These are phyloP conservation scores for Globisporangium irregulare DNA, from an alignment of 352 stramenopile species.

Conservation along the genomic window DNA sequence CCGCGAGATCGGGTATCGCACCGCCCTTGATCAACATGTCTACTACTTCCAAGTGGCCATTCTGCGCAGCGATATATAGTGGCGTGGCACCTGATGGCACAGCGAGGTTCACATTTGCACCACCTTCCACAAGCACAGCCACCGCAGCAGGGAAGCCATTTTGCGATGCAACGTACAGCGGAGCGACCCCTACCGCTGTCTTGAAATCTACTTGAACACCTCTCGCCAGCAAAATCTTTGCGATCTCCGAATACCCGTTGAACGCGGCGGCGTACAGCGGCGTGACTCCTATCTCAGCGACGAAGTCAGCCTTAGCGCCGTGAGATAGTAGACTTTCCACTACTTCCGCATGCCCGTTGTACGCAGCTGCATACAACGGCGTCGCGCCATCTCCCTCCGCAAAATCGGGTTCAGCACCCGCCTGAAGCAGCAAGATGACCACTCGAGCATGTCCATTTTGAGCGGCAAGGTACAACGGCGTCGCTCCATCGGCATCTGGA, in stretches of 20 bases:
- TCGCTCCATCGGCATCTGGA: conserved; percentile 6
- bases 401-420: conserved; percentile 8
- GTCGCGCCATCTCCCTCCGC: conserved; percentile 10
- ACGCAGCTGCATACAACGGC: conserved; percentile 14
- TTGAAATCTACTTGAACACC: conserved; percentile 7
- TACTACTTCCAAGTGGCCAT: background rate
- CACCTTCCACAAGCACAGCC: background rate
- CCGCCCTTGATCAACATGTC: background rate
- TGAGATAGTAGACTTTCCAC: conserved; percentile 4
- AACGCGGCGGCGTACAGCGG: conserved; percentile 10
- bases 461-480: conserved; percentile 6
- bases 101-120: background rate
- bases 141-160: conserved; percentile 4
- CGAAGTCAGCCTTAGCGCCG: conserved; percentile 6
- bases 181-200: conserved; percentile 6
- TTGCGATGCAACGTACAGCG: conserved; percentile 12
- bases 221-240: background rate
- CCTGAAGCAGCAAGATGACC: conserved; percentile 1
- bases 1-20: background rate
- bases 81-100: conserved; percentile 6
- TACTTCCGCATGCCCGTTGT: conserved; percentile 5
- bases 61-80: conserved; percentile 9
- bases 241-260: conserved; percentile 8
- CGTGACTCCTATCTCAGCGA: conserved; percentile 10
- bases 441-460: conserved; percentile 7